Percentiles rank a stretch among this genome's conserved stretches.
These are phyloP conservation scores for Plenodomus biglobosus DNA, from an alignment of 2,329 filamentous ascomycete genomes.

Conservation along the genomic window DNA sequence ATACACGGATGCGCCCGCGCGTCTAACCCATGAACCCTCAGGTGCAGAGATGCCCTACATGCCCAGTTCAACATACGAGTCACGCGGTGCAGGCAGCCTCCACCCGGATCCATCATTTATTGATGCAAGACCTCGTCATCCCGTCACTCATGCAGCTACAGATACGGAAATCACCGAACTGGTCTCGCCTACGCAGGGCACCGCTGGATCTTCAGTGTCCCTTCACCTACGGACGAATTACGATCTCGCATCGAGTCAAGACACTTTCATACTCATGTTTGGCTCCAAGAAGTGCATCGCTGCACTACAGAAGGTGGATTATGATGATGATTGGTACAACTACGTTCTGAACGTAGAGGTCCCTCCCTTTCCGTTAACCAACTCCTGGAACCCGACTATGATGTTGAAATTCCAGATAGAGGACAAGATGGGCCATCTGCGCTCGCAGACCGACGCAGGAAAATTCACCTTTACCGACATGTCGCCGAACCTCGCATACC, in stretches of 20 bases:
- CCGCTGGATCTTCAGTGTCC: constrained; percentile 68
- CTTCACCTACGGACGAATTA: constrained; percentile 75
- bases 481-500: constrained; percentile 37
- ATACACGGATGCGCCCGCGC: constrained; percentile 53
- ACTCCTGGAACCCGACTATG: constrained; percentile 58
- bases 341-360: constrained; percentile 74
- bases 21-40: constrained; percentile 52
- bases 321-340: constrained; percentile 62
- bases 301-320: constrained; percentile 62
- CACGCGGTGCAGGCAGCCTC: constrained; percentile 46
- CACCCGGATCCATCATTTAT: constrained; percentile 57
- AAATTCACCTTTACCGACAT: constrained; percentile 62
- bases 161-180: constrained; percentile 59
- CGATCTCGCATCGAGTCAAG: constrained; percentile 65
- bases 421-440: constrained; percentile 55
- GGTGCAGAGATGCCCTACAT: constrained; percentile 50
- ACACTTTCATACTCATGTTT: constrained; percentile 68
- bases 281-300: constrained; percentile 73
- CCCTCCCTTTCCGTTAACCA: constrained; percentile 64
- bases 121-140: constrained; percentile 59
- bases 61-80: constrained; percentile 52
- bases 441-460: constrained; percentile 59
- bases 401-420: constrained; percentile 63
- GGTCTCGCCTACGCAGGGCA: constrained; percentile 70
- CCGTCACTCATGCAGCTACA: constrained; percentile 47